A percentile compares a stretch with the other conserved stretches of the same genome.
These are phyloP conservation scores for Botrytis fabae DNA, from an alignment of 2,329 filamentous ascomycete genomes.

Conservation along the genomic window DNA sequence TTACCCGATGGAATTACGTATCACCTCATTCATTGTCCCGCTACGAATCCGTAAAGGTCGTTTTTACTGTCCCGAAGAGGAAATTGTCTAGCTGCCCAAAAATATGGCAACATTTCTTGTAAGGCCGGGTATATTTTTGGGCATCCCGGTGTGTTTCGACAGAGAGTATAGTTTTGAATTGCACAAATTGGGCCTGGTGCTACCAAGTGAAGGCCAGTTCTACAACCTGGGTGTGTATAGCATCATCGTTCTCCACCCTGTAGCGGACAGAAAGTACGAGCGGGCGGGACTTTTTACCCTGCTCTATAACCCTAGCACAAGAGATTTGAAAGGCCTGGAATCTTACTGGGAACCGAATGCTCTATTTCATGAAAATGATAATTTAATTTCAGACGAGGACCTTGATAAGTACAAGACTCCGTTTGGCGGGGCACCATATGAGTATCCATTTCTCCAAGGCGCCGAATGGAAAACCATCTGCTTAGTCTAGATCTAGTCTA, in stretches of 20 bases:
- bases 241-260: not conserved
- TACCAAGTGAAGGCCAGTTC: not conserved
- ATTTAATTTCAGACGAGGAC: not conserved
- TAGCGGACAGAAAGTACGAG: not conserved
- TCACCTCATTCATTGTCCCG: not conserved
- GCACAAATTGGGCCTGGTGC: not conserved
- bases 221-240: not conserved
- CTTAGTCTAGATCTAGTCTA: not conserved
- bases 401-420: rapidly evolving
- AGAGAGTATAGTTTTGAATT: not conserved
- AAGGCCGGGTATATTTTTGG: not conserved
- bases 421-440: not conserved
- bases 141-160: not conserved
- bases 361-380: not conserved
- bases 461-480: not conserved
- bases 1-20: rapidly evolving
- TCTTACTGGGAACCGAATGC: rapidly evolving
- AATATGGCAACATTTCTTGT: rapidly evolving
- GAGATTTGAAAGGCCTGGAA: too few species aligned
- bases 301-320: rapidly evolving
- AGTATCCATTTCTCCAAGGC: not conserved
- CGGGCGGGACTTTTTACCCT: not conserved
- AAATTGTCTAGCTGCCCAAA: too few species aligned
- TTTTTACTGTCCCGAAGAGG: too few species aligned
- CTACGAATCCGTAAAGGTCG: not conserved